Conservation (phyloP, 371 early-diverging fungal genomes). For the Mortierella sp. region DNA sequence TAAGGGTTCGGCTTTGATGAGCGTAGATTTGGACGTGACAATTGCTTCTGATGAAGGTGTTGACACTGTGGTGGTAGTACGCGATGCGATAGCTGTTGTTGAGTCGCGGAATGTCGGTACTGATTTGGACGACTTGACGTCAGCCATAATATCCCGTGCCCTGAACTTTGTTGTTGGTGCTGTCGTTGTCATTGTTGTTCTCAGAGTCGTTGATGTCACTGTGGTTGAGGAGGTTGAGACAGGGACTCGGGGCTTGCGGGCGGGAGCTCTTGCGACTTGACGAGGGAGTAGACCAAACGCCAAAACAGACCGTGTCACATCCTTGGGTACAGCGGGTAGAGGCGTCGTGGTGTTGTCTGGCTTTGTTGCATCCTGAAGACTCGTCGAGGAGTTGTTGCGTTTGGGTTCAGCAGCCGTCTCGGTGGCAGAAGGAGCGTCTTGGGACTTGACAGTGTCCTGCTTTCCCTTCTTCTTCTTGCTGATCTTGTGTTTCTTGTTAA, state of each 20-base stretch:
- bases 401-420: neutral
- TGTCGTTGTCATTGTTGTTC: neutral
- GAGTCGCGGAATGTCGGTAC: neutral
- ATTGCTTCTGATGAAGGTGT: neutral
- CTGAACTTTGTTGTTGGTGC: neutral
- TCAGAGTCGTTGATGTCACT: neutral
- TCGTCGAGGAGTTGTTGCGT: too few relatives aligned
- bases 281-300: conserved; percentile 25
- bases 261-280: conserved; percentile 11
- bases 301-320: neutral
- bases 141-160: neutral
- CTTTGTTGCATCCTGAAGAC: neutral
- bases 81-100: neutral
- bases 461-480: neutral
- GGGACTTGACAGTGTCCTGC: neutral
- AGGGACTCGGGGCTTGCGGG: neutral
- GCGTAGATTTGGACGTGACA: neutral
- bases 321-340: neutral
- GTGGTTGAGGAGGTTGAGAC: neutral
- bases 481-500: neutral
- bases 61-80: neutral
- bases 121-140: neutral
- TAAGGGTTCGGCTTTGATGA: conserved; percentile 23
- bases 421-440: neutral
- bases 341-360: neutral